These are phyloP conservation scores for Hymenochaete sp. DNA, from an alignment of 1,284 basidiomycete genomes.

Conservation along the genomic window DNA sequence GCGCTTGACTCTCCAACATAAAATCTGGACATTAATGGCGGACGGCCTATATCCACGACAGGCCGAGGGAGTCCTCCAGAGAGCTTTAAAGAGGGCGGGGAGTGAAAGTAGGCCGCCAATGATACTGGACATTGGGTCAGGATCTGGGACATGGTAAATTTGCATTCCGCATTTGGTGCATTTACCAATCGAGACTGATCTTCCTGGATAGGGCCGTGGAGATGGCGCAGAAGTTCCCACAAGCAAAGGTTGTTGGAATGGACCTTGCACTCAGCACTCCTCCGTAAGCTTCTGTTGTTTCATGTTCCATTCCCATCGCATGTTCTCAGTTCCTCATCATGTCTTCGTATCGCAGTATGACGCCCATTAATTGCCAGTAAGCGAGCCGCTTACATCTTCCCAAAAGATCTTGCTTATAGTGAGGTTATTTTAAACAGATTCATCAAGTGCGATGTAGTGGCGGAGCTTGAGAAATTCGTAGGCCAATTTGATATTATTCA, in stretches of 20 bases:
- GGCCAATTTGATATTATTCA: conserved; percentile 16
- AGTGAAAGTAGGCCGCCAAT: conserved; percentile 1
- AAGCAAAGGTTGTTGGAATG: conserved; percentile 15
- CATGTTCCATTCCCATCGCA: not conserved
- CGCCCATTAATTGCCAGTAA: conserved; percentile 14
- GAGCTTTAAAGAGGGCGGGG: not conserved
- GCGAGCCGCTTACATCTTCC: not conserved
- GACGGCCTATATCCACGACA: conserved; percentile 13
- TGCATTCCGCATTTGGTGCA: not conserved
- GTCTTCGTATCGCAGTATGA: not conserved
- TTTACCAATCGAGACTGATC: not conserved
- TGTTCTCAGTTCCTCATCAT: no score
- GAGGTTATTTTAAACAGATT: conserved; percentile 4
- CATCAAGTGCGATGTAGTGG: conserved; percentile 8
- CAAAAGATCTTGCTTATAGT: not conserved
- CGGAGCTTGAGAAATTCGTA: conserved; percentile 4
- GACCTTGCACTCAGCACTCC: conserved; percentile 16
- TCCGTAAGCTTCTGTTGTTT: conserved; percentile 4
- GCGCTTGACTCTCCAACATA: conserved; percentile 16
- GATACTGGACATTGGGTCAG: conserved; percentile 17
- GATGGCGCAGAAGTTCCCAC: conserved; percentile 16
- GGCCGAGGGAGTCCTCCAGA: conserved; percentile 9
- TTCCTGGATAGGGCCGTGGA: conserved; percentile 12
- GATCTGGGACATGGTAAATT: conserved; percentile 16
- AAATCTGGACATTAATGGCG: conserved; percentile 16